Evolutionary conservation across 345 rosid species (phyloP).

Genomic region (Tarenaya hassleriana): DNA sequence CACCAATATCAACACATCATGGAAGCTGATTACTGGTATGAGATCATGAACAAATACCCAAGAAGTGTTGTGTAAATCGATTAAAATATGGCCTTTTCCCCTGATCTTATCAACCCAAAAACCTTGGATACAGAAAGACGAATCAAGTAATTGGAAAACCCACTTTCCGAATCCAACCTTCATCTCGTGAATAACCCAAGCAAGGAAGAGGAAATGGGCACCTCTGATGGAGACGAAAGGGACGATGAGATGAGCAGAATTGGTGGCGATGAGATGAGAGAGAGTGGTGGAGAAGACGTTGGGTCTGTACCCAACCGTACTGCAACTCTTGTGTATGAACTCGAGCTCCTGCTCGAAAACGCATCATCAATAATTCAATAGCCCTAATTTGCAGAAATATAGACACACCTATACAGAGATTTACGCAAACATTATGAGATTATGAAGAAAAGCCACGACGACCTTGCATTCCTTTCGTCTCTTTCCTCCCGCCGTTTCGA

Average conservation of each 20-base stretch:
- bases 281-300: conserved; percentile 89
- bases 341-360: conserved; percentile 73
- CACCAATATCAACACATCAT: background rate
- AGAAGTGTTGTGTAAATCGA: too few relatives aligned
- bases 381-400: background rate
- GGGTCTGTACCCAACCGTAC: conserved; percentile 80
- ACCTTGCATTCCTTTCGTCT: too few relatives aligned
- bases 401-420: background rate
- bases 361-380: background rate
- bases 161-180: too few relatives aligned
- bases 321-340: conserved; percentile 76
- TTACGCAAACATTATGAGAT: background rate
- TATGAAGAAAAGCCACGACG: background rate
- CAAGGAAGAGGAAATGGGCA: background rate
- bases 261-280: conserved; percentile 81
- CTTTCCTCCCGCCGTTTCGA: too few relatives aligned
- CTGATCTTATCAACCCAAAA: too few relatives aligned
- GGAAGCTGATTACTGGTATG: too few relatives aligned
- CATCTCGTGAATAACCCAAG: conserved; percentile 5
- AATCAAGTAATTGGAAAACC: too few relatives aligned
- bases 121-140: too few relatives aligned
- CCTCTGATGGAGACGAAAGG: conserved; percentile 84
- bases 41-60: too few relatives aligned
- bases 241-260: conserved; percentile 55
- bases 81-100: too few relatives aligned